Percentiles rank a stretch among this genome's conserved stretches.
Evolutionary conservation across 805 yeast genomes (phyloP).

Genomic region (Teunomyces stri): DNA sequence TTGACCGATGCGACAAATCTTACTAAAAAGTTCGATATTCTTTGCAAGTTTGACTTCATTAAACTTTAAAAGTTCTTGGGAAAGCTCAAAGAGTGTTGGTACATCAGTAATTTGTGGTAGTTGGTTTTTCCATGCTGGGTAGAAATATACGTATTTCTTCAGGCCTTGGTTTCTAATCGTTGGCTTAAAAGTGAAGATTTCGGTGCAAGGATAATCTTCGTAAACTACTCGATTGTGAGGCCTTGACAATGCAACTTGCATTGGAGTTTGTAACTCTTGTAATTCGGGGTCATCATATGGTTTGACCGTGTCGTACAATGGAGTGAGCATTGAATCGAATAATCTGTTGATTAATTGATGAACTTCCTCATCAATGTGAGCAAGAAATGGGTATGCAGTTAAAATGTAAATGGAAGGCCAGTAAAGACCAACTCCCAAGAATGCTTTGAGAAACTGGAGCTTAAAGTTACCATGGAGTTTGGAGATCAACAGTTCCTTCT

Average conservation of each 20-base stretch:
- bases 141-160: constrained; percentile 40
- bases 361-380: constrained; percentile 50
- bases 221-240: constrained; percentile 25
- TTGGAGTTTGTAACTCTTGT: constrained; percentile 18
- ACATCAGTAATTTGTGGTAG: constrained; percentile 36
- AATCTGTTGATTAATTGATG: constrained; percentile 48
- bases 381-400: constrained; percentile 59
- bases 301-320: constrained; percentile 37
- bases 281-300: constrained; percentile 20
- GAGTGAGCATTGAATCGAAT: constrained; percentile 47
- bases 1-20: constrained; percentile 60
- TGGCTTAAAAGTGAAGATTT: constrained; percentile 32
- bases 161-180: constrained; percentile 18
- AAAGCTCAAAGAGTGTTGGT: constrained; percentile 47
- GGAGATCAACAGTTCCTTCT: constrained; percentile 7
- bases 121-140: constrained; percentile 46
- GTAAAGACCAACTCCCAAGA: constrained; percentile 59
- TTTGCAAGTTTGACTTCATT: constrained; percentile 55
- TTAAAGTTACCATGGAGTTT: constrained; percentile 20
- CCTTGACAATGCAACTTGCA: constrained; percentile 21
- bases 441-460: constrained; percentile 46
- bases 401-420: constrained; percentile 61
- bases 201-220: constrained; percentile 20
- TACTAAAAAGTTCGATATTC: constrained; percentile 48
- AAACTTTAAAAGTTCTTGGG: constrained; percentile 50